Evolutionary conservation across 306 rosid species (phyloP).

Genomic region (Dryas octopetala): DNA sequence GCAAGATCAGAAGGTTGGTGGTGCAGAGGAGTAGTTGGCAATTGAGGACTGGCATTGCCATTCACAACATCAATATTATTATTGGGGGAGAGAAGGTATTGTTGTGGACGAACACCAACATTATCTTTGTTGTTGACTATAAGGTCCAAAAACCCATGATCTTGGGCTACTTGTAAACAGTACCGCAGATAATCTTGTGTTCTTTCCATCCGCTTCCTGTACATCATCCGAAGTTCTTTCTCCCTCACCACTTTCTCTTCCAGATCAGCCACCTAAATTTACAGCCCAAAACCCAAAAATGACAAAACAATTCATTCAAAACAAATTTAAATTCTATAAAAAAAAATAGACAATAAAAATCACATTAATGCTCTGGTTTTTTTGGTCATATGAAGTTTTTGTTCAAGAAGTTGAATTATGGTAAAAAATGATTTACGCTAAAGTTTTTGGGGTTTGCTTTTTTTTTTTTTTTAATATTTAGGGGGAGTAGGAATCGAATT

Average conservation of each 20-base stretch:
- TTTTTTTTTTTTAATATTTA: no score
- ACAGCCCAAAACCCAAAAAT: not conserved
- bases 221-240: constrained; percentile 40
- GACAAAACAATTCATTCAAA: not conserved
- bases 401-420: no score
- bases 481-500: no score
- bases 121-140: constrained; percentile 26
- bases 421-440: no score
- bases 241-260: constrained; percentile 64
- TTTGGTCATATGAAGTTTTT: no score
- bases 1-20: constrained; percentile 39
- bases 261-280: constrained; percentile 48
- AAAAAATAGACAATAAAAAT: no score
- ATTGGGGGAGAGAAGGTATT: not conserved
- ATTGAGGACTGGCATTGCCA: constrained; percentile 26
- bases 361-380: no score
- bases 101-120: not conserved
- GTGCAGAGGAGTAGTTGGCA: constrained; percentile 22
- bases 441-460: no score
- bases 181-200: constrained; percentile 60
- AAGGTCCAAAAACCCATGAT: constrained; percentile 62
- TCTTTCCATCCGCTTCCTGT: constrained; percentile 41
- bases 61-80: not conserved
- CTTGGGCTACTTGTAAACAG: constrained; percentile 76
- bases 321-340: no score